A percentile compares a stretch with the other conserved stretches of the same genome.
phyloP scores from a whole-genome alignment of 1,284 basidiomycete genomes.

The Apiotrichum sp. region DNA sequence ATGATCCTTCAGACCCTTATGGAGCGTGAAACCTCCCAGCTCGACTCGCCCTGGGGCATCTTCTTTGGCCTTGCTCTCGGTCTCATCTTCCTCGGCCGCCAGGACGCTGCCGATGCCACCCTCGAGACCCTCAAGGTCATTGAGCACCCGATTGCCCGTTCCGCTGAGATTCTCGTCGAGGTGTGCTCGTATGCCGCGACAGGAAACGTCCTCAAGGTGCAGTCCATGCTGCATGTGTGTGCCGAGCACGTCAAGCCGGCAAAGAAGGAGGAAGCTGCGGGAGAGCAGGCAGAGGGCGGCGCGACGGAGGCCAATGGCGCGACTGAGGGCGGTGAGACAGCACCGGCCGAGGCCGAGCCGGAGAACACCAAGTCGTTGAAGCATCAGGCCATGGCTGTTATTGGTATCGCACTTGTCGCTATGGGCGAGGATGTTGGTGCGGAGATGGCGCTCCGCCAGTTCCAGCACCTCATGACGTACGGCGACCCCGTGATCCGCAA shows the following conservation, averaged over 20 bases:
- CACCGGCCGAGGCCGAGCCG: constrained; percentile 12
- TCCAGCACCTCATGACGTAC: constrained; percentile 99
- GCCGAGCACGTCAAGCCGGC: constrained; percentile 68
- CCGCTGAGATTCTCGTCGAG: constrained; percentile 87
- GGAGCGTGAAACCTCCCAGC: constrained; percentile 64
- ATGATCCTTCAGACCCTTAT: constrained; percentile 89
- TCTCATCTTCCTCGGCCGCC: constrained; percentile 85
- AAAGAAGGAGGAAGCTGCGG: constrained; percentile 24
- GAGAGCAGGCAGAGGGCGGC: constrained; percentile 23
- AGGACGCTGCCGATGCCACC: constrained; percentile 89
- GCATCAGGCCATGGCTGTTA: constrained; percentile 88
- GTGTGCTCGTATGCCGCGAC: constrained; percentile 93
- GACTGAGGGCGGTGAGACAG: neutral
- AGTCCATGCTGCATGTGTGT: constrained; percentile 87
- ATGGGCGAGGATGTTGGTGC: constrained; percentile 99
- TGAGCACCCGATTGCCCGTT: constrained; percentile 85
- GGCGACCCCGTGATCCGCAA: constrained; percentile 90
- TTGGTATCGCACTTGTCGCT: constrained; percentile 88
- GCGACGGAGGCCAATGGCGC: constrained; percentile 13
- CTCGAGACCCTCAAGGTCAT: constrained; percentile 93
- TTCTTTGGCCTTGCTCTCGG: constrained; percentile 89
- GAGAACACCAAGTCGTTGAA: constrained; percentile 58
- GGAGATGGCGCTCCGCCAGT: constrained; percentile 90
- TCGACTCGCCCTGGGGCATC: constrained; percentile 88
- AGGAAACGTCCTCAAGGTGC: constrained; percentile 91